Base-by-base conservation (phyloP, 257 asterid genomes). In the Solanum commersonii region DNA sequence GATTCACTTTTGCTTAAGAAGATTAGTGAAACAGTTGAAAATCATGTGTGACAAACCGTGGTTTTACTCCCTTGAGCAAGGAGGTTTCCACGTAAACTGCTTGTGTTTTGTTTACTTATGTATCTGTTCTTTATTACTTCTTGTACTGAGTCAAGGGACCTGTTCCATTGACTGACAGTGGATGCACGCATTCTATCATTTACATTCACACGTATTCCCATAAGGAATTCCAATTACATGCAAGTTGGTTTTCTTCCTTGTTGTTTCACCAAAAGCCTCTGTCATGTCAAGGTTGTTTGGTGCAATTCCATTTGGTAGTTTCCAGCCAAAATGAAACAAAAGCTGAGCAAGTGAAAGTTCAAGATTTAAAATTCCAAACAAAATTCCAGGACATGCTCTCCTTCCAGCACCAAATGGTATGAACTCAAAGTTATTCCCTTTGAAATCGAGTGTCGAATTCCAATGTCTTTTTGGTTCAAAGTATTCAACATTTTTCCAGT, bases 351-450 rank as follows among this genome's bases (percentile, higher is more conserved):
- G 83, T 49, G 87, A 86, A 15, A 88, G 82, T 87, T 90, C 90
- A 44, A 89, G 81, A 13, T 12, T 70, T 3, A 90, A 87, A 37
- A 81, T 46, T 13, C 87, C 89, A 25, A 89, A 91, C 40, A 88
- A 27, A 1, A 73, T 73, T 34, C 92, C 93, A 2, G 93, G 94
- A 52, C 93, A 92, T 60, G 87, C 89, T 38, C 91, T 90, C 56
- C 87, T 90, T 6, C 94, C 91, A 25, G 63, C 70, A 49, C 93
- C 91, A 18, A 92, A 91, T 10, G 92, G 93, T 13, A 92, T 27
- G 12, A 23, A 90, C 25, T 87, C 71, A 49, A 86, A 92, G 40
- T 87, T 56, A n/a, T 84, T 81, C 20, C 92, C 90, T 1, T 15
- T 33, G 22, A 52, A 92, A 77, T 90, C 94, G 63, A 90, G 44